Percentiles rank a stretch among this genome's conserved stretches.
These are phyloP conservation scores for Podospora pseudoanserina DNA, from an alignment of 495 filamentous ascomycete species.

Conservation along the genomic window DNA sequence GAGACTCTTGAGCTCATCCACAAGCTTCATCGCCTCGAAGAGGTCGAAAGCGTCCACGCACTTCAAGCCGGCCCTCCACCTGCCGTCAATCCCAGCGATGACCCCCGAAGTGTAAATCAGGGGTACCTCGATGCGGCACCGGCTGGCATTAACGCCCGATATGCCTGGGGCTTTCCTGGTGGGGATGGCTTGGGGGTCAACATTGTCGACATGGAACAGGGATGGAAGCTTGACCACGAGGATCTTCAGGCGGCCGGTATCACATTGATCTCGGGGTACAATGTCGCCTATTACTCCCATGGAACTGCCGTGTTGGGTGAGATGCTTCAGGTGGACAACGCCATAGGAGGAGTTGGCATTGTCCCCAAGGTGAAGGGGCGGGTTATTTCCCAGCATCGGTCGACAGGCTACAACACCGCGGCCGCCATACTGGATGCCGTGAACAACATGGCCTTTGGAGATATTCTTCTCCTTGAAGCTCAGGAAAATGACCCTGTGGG, in stretches of 20 bases:
- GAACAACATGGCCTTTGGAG: conserved; percentile 13
- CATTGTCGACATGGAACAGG: conserved; percentile 20
- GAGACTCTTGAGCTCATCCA: not conserved
- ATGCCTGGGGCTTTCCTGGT: conserved; percentile 19
- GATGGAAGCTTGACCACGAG: conserved; percentile 14
- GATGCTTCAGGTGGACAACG: conserved; percentile 24
- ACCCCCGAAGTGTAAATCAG: conserved; percentile 8
- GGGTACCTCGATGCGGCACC: conserved; percentile 20
- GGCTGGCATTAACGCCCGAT: conserved; percentile 18
- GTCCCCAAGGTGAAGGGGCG: conserved; percentile 14
- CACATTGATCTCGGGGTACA: conserved; percentile 9
- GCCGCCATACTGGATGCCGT: conserved; percentile 23
- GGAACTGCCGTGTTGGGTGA: conserved; percentile 24
- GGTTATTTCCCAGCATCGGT: conserved; percentile 13
- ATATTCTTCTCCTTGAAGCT: conserved; percentile 22
- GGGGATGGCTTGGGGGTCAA: conserved; percentile 15
- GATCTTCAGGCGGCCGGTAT: conserved; percentile 11
- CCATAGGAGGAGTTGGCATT: conserved; percentile 21
- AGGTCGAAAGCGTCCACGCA: not conserved
- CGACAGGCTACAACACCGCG: conserved; percentile 8
- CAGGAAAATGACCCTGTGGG: conserved; percentile 13
- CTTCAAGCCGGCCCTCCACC: not conserved
- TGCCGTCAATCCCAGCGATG: conserved; percentile 5
- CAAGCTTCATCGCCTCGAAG: not conserved
- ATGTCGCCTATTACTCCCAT: conserved; percentile 10